Evolutionary conservation across 2,329 filamentous ascomycete genomes (phyloP).

Genomic region (Aspergillus puulaauensis): DNA sequence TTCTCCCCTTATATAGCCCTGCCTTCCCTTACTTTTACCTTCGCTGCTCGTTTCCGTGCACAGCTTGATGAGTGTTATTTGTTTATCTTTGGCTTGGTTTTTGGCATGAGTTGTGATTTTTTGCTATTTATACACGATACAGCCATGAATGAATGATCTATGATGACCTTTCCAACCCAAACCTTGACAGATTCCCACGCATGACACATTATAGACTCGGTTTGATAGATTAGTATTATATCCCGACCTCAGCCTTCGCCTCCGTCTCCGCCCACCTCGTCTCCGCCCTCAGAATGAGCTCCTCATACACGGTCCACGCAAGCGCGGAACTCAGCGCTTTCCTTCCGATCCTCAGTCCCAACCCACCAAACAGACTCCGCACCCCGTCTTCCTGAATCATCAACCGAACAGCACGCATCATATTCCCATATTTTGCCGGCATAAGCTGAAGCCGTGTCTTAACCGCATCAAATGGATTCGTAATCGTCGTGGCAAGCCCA

Average conservation of each 20-base stretch:
- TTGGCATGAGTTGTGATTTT: constrained; percentile 22
- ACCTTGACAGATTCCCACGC: neutral
- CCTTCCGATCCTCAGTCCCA: constrained; percentile 81
- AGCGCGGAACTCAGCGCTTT: constrained; percentile 94
- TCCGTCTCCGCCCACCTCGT: constrained; percentile 35
- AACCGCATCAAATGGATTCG: constrained; percentile 94
- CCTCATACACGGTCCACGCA: constrained; percentile 97
- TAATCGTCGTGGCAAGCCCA: constrained; percentile 78
- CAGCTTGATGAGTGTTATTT: constrained; percentile 2
- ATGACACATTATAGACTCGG: constrained; percentile 1
- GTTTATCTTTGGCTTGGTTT: constrained; percentile 6
- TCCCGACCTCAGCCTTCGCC: constrained; percentile 25
- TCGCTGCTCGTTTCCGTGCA: neutral
- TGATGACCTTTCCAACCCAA: neutral
- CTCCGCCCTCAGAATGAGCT: constrained; percentile 75
- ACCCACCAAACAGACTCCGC: constrained; percentile 77
- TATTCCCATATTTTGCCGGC: constrained; percentile 78
- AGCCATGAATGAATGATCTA: constrained; percentile 11
- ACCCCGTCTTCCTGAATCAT: constrained; percentile 83
- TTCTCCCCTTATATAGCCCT: neutral
- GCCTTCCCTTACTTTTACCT: neutral
- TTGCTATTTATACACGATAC: constrained; percentile 21
- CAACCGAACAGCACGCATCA: constrained; percentile 69
- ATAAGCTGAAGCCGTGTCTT: constrained; percentile 94
- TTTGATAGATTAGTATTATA: constrained; percentile 16